These are phyloP conservation scores for Microcera coccophila DNA, from an alignment of 2,329 filamentous ascomycete genomes.

Conservation along the genomic window DNA sequence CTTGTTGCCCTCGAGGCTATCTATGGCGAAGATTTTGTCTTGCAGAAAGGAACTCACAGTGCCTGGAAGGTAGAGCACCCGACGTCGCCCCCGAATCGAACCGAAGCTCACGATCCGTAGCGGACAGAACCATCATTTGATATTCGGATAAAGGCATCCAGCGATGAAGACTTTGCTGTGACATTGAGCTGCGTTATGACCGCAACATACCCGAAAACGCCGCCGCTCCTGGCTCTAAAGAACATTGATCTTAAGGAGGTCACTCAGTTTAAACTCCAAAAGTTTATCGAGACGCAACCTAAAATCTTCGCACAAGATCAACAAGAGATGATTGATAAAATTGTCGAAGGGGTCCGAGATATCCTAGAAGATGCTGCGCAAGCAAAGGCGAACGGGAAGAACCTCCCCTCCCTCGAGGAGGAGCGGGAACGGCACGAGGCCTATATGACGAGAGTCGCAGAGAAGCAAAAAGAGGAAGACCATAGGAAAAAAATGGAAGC, in stretches of 20 bases:
- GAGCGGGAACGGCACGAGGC: constrained; percentile 82
- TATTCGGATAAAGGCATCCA: constrained; percentile 69
- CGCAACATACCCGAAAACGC: constrained; percentile 84
- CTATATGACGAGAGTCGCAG: constrained; percentile 58
- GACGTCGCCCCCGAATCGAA: constrained; percentile 12
- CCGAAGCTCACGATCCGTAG: constrained; percentile 37
- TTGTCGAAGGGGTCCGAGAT: constrained; percentile 66
- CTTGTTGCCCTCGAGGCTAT: constrained; percentile 81
- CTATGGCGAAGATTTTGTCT: constrained; percentile 82
- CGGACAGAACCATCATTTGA: constrained; percentile 82
- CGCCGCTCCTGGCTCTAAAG: constrained; percentile 68
- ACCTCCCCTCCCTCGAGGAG: constrained; percentile 82
- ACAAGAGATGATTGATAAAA: constrained; percentile 59
- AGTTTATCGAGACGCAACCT: constrained; percentile 57
- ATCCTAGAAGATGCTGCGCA: constrained; percentile 84
- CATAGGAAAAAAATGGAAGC: constrained; percentile 53
- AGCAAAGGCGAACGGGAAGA: constrained; percentile 67
- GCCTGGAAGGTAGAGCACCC: constrained; percentile 72
- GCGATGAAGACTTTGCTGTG: constrained; percentile 66
- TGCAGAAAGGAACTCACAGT: constrained; percentile 63
- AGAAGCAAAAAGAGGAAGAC: constrained; percentile 51
- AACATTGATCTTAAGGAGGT: constrained; percentile 64
- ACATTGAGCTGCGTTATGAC: constrained; percentile 77
- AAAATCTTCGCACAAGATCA: constrained; percentile 49
- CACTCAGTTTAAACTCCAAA: constrained; percentile 66